These are phyloP conservation scores for Manihot esculenta DNA, from an alignment of 441 rosid genomes.

Conservation along the genomic window DNA sequence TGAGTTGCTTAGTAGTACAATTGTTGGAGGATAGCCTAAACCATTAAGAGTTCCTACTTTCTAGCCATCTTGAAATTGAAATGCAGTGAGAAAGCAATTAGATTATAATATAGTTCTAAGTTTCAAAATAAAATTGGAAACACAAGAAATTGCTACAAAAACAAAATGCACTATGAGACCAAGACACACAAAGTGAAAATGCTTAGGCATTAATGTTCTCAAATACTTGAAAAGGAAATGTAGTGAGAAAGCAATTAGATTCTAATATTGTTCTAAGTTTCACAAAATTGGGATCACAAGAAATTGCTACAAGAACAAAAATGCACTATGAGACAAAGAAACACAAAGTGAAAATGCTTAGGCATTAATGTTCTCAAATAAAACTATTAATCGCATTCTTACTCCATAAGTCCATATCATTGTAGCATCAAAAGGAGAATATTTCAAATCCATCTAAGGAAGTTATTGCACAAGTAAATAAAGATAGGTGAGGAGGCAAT, in stretches of 20 bases:
- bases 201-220: background rate
- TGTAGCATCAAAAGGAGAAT: background rate
- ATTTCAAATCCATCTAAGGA: background rate
- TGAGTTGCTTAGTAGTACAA: background rate
- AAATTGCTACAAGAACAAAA: background rate
- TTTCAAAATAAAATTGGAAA: background rate
- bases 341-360: background rate
- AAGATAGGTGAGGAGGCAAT: slow-evolving; percentile 3
- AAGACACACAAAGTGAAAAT: background rate
- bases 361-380: background rate
- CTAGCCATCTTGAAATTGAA: background rate
- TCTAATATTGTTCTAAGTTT: background rate
- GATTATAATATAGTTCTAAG: background rate
- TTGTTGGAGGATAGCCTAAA: background rate
- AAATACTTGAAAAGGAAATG: background rate
- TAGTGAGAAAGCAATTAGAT: background rate
- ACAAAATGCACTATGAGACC: background rate
- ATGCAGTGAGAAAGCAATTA: background rate
- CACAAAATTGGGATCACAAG: background rate
- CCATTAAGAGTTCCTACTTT: background rate
- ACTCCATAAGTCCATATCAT: slow-evolving; percentile 1
- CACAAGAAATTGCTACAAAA: background rate
- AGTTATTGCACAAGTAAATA: too few relatives aligned
- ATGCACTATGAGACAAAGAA: background rate
- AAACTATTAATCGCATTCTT: background rate